Conservation (phyloP, 352 stramenopile species). For the Globisporangium takayamanum region DNA sequence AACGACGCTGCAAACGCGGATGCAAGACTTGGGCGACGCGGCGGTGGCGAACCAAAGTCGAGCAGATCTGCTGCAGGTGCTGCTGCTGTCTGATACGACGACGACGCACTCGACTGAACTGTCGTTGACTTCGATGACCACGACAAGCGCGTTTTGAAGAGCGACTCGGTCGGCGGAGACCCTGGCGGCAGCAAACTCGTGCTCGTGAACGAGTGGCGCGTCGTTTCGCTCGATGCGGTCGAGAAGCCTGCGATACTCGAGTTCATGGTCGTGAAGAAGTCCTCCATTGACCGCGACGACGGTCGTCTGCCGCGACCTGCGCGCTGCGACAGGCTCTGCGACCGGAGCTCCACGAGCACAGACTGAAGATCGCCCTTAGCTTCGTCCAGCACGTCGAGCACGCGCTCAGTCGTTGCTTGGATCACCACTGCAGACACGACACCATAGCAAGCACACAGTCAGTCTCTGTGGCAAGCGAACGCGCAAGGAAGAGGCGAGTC, state of each 20-base stretch:
- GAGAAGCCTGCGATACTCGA: slow-evolving; percentile 27
- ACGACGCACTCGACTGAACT: too few relatives aligned
- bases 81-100: not conserved
- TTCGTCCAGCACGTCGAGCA: slow-evolving; percentile 67
- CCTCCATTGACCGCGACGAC: slow-evolving; percentile 57
- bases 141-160: slow-evolving; percentile 11
- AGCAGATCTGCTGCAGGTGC: slow-evolving; percentile 8
- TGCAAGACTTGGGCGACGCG: slow-evolving; percentile 10
- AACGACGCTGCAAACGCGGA: slow-evolving; percentile 9
- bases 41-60: slow-evolving; percentile 9
- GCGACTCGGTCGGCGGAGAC: slow-evolving; percentile 21
- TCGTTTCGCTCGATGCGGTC: slow-evolving; percentile 4
- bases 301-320: slow-evolving; percentile 33
- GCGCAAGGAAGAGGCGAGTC: not conserved
- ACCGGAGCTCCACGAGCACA: slow-evolving; percentile 52
- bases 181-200: slow-evolving; percentile 23
- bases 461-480: not conserved
- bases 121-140: slow-evolving; percentile 1
- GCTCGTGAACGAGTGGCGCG: slow-evolving; percentile 16
- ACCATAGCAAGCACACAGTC: not conserved
- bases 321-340: slow-evolving; percentile 37
- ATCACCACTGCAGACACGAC: slow-evolving; percentile 50
- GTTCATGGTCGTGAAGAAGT: slow-evolving; percentile 61
- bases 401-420: slow-evolving; percentile 59
- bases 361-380: slow-evolving; percentile 56